phyloP scores from a whole-genome alignment of 352 stramenopile genomes.

The Phytophthora lateralis region DNA sequence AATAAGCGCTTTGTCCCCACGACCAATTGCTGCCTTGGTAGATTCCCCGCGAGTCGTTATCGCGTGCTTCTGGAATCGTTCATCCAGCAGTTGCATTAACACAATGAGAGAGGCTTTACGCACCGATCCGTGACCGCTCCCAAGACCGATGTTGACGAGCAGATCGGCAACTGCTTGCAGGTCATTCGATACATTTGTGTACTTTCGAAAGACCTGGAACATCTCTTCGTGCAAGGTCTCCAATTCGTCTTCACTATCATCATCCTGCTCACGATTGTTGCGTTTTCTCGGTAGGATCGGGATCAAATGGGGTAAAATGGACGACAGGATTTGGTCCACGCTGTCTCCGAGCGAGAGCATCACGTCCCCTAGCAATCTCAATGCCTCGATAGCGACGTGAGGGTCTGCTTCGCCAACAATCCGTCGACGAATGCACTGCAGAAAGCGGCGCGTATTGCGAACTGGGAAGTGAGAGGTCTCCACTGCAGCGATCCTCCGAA shows the following conservation, averaged over 20 bases:
- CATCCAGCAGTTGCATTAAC: constrained; percentile 58
- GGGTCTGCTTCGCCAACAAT: constrained; percentile 47
- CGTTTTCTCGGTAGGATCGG: constrained; percentile 37
- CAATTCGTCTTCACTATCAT: constrained; percentile 14
- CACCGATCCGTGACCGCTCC: constrained; percentile 38
- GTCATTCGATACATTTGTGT: constrained; percentile 61
- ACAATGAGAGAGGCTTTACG: constrained; percentile 58
- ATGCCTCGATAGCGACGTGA: constrained; percentile 53
- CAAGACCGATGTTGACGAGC: constrained; percentile 68
- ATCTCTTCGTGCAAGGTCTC: constrained; percentile 55
- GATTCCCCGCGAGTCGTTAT: constrained; percentile 9
- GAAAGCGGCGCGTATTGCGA: constrained; percentile 71
- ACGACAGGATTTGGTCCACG: constrained; percentile 70
- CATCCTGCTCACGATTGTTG: constrained; percentile 19
- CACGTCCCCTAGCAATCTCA: constrained; percentile 66
- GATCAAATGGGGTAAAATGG: constrained; percentile 74
- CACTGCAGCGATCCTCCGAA: constrained; percentile 70
- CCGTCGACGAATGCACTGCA: constrained; percentile 70
- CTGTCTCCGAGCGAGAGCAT: constrained; percentile 67
- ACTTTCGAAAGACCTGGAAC: constrained; percentile 72
- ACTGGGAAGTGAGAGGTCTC: constrained; percentile 70
- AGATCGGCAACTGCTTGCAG: constrained; percentile 59
- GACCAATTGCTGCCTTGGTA: constrained; percentile 30
- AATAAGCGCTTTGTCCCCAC: constrained; percentile 60
- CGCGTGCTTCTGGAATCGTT: constrained; percentile 45